Base-by-base conservation (phyloP, 2,329 filamentous ascomycete genomes). In the Fusarium musae region DNA sequence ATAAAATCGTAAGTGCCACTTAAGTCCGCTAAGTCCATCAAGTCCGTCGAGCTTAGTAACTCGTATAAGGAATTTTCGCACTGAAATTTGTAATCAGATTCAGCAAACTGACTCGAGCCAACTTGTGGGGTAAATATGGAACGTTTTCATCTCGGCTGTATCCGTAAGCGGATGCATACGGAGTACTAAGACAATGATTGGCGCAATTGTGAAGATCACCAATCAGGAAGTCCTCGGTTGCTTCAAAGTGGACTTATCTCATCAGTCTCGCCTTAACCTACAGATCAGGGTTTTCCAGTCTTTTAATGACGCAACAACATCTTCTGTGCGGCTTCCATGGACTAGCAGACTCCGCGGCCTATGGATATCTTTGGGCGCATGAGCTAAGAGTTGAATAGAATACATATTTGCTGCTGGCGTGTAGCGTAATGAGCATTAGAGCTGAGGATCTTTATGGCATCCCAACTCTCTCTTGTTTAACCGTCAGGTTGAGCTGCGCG, bases 31-130 rank as follows among this genome's bases (percentile, higher is more conserved):
- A 49, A 49, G 28, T 49, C 46, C 28, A 2, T 1, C 6, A 12
- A 0, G 46, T 49, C 46, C 21, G 46, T 49, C 28, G 0, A 32
- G 21, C 28, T 32, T 49, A 32, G 19, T n/a, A n/a, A 32, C 4
- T n/a, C 21, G 2, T 2, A 6, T 11, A 1, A n/a, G 1, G 1
- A 30, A 49, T 1, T 49, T n/a, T n/a, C 19, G 0, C 1, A n/a
- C 13, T 6, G 0, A 3, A n/a, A 30, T 49, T 49, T 49, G 1
- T 49, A 12, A n/a, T 30, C 28, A 4, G 11, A n/a, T 12, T 6
- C 6, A 4, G 9, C 2, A n/a, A 16, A 16, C 19, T n/a, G 26
- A 28, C 43, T 28, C 3, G 23, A 46, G 8, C 7, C 4, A 36
- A 12, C 7, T 44, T 26, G 0, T 46, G 8, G 23, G 9, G 17